Conservation (phyloP, 306 rosid species). For the Corylus avellana region DNA sequence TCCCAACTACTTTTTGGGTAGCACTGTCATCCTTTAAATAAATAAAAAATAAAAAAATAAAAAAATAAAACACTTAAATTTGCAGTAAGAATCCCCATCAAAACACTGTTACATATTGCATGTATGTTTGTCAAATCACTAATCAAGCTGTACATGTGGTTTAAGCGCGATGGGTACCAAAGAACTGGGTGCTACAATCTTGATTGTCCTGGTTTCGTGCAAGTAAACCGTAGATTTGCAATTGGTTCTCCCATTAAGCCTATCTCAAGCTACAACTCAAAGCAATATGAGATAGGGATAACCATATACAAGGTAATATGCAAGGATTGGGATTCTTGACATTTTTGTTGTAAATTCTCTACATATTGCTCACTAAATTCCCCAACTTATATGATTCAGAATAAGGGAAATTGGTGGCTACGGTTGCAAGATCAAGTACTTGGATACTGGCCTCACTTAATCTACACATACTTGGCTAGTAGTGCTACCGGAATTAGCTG, state of each 20-base stretch:
- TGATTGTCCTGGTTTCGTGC: background rate
- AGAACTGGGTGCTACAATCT: background rate
- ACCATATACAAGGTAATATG: conserved; percentile 25
- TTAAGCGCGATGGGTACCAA: conserved; percentile 19
- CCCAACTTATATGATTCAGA: conserved; percentile 3
- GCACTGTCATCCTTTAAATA: too few species aligned
- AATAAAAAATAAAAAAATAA: too few species aligned
- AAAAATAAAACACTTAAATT: too few species aligned
- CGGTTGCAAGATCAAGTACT: background rate
- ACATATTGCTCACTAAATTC: background rate
- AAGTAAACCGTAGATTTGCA: conserved; percentile 2
- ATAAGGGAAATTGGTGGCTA: conserved; percentile 37
- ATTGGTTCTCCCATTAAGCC: conserved; percentile 4
- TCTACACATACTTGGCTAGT: background rate
- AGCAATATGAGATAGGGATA: background rate
- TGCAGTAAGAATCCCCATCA: too few species aligned
- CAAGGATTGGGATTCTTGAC: too few species aligned
- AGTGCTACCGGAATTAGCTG: background rate
- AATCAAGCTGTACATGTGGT: too few species aligned
- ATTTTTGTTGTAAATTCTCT: too few species aligned
- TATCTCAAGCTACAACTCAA: conserved; percentile 19
- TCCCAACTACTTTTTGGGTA: too few species aligned
- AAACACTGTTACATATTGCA: too few species aligned
- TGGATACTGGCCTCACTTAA: conserved; percentile 36
- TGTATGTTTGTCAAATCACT: too few species aligned